A percentile compares a stretch with the other conserved stretches of the same genome.
Conservation (phyloP, 805 yeast genomes). For the Metschnikowia sp. region DNA sequence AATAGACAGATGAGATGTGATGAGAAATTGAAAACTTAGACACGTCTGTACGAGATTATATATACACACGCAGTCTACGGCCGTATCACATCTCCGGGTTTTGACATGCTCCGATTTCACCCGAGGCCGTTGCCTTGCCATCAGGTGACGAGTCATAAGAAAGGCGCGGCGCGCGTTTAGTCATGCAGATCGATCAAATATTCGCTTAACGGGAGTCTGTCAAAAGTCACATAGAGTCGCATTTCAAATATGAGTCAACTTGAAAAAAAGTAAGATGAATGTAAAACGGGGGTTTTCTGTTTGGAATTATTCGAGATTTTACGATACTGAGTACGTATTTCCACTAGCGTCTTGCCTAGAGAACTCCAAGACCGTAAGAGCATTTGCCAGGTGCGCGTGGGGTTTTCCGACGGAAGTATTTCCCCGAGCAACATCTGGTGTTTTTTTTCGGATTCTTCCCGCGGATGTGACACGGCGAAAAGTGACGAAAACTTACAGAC, state of each 20-base stretch:
- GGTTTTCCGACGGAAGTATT: slow-evolving; percentile 1
- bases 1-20: neutral
- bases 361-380: slow-evolving; percentile 2
- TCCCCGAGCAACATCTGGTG: slow-evolving; percentile 1
- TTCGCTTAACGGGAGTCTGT: slow-evolving; percentile 2
- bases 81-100: neutral
- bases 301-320: neutral
- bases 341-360: too few relatives aligned
- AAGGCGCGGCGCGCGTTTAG: neutral
- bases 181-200: slow-evolving; percentile 2
- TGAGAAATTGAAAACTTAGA: neutral
- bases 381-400: slow-evolving; percentile 1
- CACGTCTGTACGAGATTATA: neutral
- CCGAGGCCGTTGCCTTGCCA: neutral
- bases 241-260: neutral
- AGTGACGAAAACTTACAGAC: too few relatives aligned
- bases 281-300: neutral
- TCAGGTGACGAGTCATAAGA: neutral
- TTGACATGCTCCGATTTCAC: neutral
- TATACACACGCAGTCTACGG: neutral
- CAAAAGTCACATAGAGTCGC: neutral
- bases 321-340: too few relatives aligned
- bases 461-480: too few relatives aligned
- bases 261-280: neutral
- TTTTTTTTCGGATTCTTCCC: neutral